Evolutionary conservation across 2,329 filamentous ascomycete genomes (phyloP), one percentile per base, ranked within the genome.

Genomic region (Curvularia spicifera): DNA sequence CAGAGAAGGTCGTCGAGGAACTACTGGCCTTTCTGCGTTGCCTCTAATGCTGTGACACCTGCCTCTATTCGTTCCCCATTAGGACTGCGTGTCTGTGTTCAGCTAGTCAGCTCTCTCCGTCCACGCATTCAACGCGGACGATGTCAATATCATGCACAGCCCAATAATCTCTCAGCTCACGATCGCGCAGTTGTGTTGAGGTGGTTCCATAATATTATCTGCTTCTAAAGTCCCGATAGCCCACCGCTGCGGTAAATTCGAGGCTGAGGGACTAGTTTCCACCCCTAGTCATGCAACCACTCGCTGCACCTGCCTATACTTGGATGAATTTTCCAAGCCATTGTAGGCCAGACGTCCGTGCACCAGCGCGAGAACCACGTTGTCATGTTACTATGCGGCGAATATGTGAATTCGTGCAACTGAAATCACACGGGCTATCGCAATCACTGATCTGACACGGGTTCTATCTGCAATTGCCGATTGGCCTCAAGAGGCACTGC

Each of bases 1-100:
- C 86, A 1, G 81, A 84, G 63, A 80, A 77, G 53, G 84, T 87
- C 8, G 76, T 80, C 0, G 70, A 79, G 51, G 78, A 79, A 56
- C 76, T 87, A 39, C 57, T 82, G 60, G 71, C 69, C 9, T 83
- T 87, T 60, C 51, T 75, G 10, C n/a, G 47, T 2, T 28, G 37
- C 24, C 37, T 72, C 28, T 71, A 48, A 64, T 18, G 20, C 15
- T 13, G 15, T 20, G 13, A 29, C 35, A 44, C 42, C n/a, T n/a
- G 29, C 15, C 8, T 31, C 45, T 48, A 20, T 44, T 40, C 29
- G 33, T 42, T 49, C 29, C 22, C 18, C 18, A 18, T 18, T 18
- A 18, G 18, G 18, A 18, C 18, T 18, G 18, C 18, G 18, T 18
- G 18, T 18, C 22, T 24, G 22, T 20, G 43, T 44, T 44, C 44